Conservation (phyloP, 768 basidiomycete species). For the Rubroboletus pulcherrimus region DNA sequence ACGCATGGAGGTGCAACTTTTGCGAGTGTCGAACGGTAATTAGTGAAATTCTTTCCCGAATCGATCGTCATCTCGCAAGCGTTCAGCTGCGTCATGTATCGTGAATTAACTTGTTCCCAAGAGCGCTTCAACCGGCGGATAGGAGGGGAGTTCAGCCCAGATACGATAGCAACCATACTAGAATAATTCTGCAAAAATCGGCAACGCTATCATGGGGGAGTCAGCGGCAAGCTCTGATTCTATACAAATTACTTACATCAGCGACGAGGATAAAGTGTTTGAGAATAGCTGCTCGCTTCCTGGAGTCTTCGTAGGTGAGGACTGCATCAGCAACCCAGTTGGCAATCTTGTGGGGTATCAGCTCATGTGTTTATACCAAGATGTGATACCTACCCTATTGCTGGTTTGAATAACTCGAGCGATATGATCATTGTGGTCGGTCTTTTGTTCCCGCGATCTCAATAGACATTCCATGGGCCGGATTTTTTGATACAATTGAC, state of each 20-base stretch:
- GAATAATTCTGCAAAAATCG: slow-evolving; percentile 90
- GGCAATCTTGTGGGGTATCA: slow-evolving; percentile 60
- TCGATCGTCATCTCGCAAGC: slow-evolving; percentile 88
- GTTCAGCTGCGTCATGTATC: slow-evolving; percentile 67
- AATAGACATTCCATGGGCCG: slow-evolving; percentile 87
- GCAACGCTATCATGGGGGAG: slow-evolving; percentile 62
- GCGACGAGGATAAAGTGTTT: slow-evolving; percentile 92
- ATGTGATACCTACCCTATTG: slow-evolving; percentile 58
- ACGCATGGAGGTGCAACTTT: slow-evolving; percentile 89
- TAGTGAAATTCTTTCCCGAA: slow-evolving; percentile 90
- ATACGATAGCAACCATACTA: slow-evolving; percentile 94
- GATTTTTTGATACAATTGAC: slow-evolving; percentile 80
- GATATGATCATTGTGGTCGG: slow-evolving; percentile 78
- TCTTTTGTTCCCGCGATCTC: slow-evolving; percentile 72
- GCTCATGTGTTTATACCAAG: background rate
- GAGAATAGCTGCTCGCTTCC: slow-evolving; percentile 73
- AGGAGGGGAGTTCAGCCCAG: slow-evolving; percentile 90
- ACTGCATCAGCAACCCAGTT: slow-evolving; percentile 89
- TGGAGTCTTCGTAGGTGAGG: slow-evolving; percentile 76
- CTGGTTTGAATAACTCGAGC: slow-evolving; percentile 82
- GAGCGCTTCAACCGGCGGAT: slow-evolving; percentile 91
- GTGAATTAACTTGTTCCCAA: slow-evolving; percentile 82
- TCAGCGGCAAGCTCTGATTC: background rate
- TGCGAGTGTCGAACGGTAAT: slow-evolving; percentile 82
- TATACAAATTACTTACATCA: slow-evolving; percentile 57